A percentile compares a stretch with the other conserved stretches of the same genome.
Conservation (phyloP, 169 alveolate genomes). For the Perkinsus olseni region DNA sequence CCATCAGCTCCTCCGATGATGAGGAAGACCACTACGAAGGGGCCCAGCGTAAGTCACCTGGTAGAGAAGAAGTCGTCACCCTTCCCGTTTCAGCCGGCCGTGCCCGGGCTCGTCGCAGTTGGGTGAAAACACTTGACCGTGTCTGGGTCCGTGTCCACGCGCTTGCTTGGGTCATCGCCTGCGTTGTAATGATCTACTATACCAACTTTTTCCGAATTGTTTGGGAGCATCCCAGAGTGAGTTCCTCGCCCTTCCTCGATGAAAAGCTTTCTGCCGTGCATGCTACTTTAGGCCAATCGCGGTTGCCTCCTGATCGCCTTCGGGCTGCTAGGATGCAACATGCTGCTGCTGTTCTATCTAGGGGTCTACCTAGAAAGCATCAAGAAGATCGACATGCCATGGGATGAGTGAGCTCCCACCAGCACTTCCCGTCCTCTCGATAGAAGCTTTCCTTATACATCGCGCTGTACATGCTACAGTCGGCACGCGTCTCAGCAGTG, state of each 20-base stretch:
- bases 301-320: not conserved
- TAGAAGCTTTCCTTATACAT: too few relatives aligned
- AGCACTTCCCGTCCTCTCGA: not conserved
- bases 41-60: not conserved
- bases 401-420: not conserved
- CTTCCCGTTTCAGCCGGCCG: not conserved
- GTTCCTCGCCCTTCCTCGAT: too few relatives aligned
- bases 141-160: conserved; percentile 28
- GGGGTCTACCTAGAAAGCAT: not conserved
- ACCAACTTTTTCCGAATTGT: conserved; percentile 41
- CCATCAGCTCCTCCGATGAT: not conserved
- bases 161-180: conserved; percentile 26
- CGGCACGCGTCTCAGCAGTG: too few relatives aligned
- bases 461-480: too few relatives aligned
- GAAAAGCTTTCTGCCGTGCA: too few relatives aligned
- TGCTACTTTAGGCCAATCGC: not conserved
- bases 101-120: not conserved
- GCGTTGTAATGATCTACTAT: conserved; percentile 33
- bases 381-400: not conserved
- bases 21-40: not conserved
- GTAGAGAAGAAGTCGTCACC: too few relatives aligned
- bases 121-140: conserved; percentile 40
- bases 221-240: conserved; percentile 37
- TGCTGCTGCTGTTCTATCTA: not conserved
- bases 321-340: not conserved